Percentiles rank a stretch among this genome's conserved stretches.
Conservation (phyloP, 768 basidiomycete species). For the Pulveroboletus sp. region DNA sequence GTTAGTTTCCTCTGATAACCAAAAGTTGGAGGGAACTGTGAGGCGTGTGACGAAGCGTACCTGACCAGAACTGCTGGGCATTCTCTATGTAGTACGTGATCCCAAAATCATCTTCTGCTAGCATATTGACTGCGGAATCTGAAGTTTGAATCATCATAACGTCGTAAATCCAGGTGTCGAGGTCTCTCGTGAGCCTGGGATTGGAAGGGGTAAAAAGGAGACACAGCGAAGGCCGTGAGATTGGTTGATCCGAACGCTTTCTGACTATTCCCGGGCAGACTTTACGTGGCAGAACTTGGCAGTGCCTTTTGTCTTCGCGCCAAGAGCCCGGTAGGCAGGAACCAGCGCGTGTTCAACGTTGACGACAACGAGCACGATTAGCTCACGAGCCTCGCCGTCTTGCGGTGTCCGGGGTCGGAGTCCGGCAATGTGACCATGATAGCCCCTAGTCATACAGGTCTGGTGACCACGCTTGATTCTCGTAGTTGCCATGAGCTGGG, state of each 20-base stretch:
- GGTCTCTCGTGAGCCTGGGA: background rate
- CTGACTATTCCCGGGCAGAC: background rate
- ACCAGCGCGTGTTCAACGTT: slow-evolving; percentile 5
- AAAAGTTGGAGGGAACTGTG: background rate
- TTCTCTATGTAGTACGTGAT: slow-evolving; percentile 80
- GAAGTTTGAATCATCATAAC: slow-evolving; percentile 16
- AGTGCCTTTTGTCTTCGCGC: background rate
- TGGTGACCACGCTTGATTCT: too few species aligned
- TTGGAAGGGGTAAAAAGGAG: slow-evolving; percentile 5
- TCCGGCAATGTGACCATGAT: background rate
- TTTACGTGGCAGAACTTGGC: background rate
- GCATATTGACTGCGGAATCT: slow-evolving; percentile 15
- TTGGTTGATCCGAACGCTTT: background rate
- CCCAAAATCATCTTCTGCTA: slow-evolving; percentile 60
- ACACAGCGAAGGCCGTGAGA: background rate
- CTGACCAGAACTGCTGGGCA: slow-evolving; percentile 88
- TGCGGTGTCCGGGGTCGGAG: slow-evolving; percentile 23
- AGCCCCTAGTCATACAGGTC: too few species aligned
- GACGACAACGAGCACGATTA: background rate
- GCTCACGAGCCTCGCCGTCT: background rate
- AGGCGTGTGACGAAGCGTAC: slow-evolving; percentile 39
- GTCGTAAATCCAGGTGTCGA: slow-evolving; percentile 5
- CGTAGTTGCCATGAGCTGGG: too few species aligned
- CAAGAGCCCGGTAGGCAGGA: background rate
- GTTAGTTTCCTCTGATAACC: slow-evolving; percentile 4